Conservation (phyloP, 148 eudicot species). For the Rhododendron griersonianum region DNA sequence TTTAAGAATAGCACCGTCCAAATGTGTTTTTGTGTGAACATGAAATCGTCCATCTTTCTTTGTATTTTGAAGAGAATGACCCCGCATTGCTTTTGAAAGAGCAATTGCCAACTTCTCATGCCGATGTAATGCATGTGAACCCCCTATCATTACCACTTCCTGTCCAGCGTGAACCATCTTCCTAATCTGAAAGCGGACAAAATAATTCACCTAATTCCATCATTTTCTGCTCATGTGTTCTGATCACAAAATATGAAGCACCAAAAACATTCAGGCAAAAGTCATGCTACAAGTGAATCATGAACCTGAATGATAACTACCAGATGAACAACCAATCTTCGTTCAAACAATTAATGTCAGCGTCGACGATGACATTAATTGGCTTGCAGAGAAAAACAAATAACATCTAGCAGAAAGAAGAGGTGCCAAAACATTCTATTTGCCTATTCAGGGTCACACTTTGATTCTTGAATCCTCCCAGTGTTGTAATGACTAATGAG, state of each 20-base stretch:
- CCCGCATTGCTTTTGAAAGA: slow-evolving; percentile 90
- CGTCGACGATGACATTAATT: background rate
- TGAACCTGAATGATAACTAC: background rate
- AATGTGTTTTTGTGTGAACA: slow-evolving; percentile 90
- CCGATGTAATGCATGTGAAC: slow-evolving; percentile 76
- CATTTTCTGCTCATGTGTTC: background rate
- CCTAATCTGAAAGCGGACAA: slow-evolving; percentile 54
- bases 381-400: background rate
- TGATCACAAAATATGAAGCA: background rate
- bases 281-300: background rate
- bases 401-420: background rate
- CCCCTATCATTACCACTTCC: slow-evolving; percentile 89
- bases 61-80: slow-evolving; percentile 93
- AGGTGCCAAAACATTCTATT: too few relatives aligned
- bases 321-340: background rate
- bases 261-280: background rate
- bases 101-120: slow-evolving; percentile 98
- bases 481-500: background rate
- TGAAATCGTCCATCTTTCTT: slow-evolving; percentile 94
- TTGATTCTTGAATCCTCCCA: background rate
- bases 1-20: slow-evolving; percentile 94
- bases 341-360: background rate
- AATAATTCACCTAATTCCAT: background rate
- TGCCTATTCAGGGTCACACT: background rate
- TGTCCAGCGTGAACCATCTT: slow-evolving; percentile 88